phyloP scores from a whole-genome alignment of 495 filamentous ascomycete genomes.

The Entonaema liquescens region DNA sequence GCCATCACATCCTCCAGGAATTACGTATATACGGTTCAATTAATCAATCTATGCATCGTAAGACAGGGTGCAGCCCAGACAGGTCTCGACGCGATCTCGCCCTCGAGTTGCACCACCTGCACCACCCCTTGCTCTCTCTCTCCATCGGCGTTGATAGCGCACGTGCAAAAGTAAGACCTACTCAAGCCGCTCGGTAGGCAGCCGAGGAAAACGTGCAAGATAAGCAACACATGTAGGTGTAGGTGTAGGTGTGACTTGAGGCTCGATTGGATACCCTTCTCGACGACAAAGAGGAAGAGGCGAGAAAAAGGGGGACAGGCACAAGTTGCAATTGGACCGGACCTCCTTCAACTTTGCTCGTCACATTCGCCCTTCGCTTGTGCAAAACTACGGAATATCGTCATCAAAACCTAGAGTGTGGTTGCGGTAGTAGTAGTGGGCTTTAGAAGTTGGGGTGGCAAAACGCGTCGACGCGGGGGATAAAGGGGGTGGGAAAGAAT shows the following conservation, averaged over 20 bases:
- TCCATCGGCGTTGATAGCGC: constrained; percentile 15
- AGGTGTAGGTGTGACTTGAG: background rate
- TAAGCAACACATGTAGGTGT: background rate
- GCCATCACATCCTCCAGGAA: constrained; percentile 2
- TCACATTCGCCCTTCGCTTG: constrained; percentile 25
- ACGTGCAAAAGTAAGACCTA: constrained; percentile 21
- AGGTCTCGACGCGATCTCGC: constrained; percentile 26
- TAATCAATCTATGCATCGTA: constrained; percentile 15
- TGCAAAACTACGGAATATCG: constrained; percentile 21
- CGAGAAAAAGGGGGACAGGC: background rate
- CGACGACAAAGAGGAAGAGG: background rate
- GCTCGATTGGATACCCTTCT: constrained; percentile 18
- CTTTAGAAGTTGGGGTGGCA: background rate
- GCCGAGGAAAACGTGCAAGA: constrained; percentile 9
- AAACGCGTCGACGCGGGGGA: background rate
- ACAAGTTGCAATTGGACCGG: constrained; percentile 6
- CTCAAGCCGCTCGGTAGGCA: constrained; percentile 15
- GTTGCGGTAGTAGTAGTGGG: background rate
- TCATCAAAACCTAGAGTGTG: constrained; percentile 16
- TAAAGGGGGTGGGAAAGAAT: background rate
- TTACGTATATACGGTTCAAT: constrained; percentile 17
- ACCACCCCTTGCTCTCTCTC: constrained; percentile 3
- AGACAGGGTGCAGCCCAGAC: constrained; percentile 18
- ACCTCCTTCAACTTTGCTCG: constrained; percentile 3
- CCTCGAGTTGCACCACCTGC: constrained; percentile 15